phyloP scores from a whole-genome alignment of 177 flowering plant genomes.

The Tripterygium wilfordii region DNA sequence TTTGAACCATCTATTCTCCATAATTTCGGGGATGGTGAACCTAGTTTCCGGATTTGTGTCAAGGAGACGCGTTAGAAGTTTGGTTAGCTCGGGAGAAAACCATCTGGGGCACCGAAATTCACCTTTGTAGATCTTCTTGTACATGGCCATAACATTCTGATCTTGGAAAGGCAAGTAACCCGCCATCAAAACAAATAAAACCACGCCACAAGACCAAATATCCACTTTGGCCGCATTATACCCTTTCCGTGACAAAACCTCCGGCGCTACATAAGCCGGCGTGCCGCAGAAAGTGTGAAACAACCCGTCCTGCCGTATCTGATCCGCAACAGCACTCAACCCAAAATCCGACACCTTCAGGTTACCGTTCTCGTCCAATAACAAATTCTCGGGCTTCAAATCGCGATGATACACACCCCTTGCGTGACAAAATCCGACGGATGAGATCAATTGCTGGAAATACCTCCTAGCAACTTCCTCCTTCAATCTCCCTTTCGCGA shows the following conservation, averaged over 20 bases:
- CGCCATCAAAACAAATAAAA: slow-evolving; percentile 72
- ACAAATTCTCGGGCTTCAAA: slow-evolving; percentile 65
- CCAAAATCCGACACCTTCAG: slow-evolving; percentile 74
- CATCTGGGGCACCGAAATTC: slow-evolving; percentile 79
- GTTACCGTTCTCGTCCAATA: slow-evolving; percentile 59
- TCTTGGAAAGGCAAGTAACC: slow-evolving; percentile 83
- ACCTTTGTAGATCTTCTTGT: slow-evolving; percentile 83
- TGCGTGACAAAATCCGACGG: slow-evolving; percentile 64
- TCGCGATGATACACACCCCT: slow-evolving; percentile 75
- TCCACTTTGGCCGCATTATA: slow-evolving; percentile 75
- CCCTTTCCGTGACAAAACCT: slow-evolving; percentile 57
- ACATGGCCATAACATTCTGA: slow-evolving; percentile 78
- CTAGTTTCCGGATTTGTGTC: slow-evolving; percentile 71
- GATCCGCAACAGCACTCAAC: slow-evolving; percentile 62
- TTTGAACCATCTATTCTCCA: slow-evolving; percentile 70
- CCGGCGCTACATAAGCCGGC: slow-evolving; percentile 80
- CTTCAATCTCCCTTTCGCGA: slow-evolving; percentile 63
- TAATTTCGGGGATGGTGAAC: slow-evolving; percentile 65
- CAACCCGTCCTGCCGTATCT: slow-evolving; percentile 63
- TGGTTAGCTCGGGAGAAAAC: slow-evolving; percentile 62
- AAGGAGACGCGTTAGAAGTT: slow-evolving; percentile 40
- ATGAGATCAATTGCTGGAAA: slow-evolving; percentile 64
- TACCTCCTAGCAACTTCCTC: slow-evolving; percentile 63
- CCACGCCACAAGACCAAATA: slow-evolving; percentile 81
- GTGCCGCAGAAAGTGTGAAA: slow-evolving; percentile 78